Evolutionary conservation across 768 basidiomycete species (phyloP).

Genomic region (Naematelia encephala): DNA sequence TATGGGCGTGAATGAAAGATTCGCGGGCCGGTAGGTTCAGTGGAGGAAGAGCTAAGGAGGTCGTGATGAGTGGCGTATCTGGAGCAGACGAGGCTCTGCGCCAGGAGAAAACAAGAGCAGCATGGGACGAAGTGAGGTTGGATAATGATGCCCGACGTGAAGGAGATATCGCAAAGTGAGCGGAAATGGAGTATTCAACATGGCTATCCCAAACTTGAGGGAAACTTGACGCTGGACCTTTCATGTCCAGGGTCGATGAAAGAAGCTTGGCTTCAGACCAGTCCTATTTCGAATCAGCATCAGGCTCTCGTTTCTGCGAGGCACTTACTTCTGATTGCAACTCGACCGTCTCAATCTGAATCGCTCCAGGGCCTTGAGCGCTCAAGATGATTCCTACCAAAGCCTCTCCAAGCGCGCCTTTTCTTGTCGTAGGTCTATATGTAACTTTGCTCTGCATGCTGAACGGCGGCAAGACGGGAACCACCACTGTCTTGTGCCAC

Average conservation of each 20-base stretch:
- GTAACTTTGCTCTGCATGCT: conserved; percentile 57
- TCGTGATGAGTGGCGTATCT: conserved; percentile 52
- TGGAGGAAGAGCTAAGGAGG: conserved; percentile 60
- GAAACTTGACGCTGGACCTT: background rate
- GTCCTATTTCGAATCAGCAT: conserved; percentile 40
- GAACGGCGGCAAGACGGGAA: conserved; percentile 68
- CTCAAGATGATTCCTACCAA: conserved; percentile 16
- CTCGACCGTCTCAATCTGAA: conserved; percentile 19
- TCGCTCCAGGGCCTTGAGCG: conserved; percentile 12
- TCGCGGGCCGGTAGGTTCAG: conserved; percentile 59
- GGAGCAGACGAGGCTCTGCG: background rate
- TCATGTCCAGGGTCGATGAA: background rate
- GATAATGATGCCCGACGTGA: background rate
- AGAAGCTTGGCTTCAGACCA: background rate
- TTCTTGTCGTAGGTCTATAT: conserved; percentile 51
- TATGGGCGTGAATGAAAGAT: conserved; percentile 61
- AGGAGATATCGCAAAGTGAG: background rate
- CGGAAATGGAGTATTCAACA: background rate
- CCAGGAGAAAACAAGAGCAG: background rate
- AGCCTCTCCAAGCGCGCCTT: conserved; percentile 7
- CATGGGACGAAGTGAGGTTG: background rate
- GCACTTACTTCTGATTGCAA: conserved; percentile 5
- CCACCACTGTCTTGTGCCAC: conserved; percentile 62
- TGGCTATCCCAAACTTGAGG: background rate
- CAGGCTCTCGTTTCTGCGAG: background rate